Conservation (phyloP, 306 rosid species). For the Rubus parviflorus region DNA sequence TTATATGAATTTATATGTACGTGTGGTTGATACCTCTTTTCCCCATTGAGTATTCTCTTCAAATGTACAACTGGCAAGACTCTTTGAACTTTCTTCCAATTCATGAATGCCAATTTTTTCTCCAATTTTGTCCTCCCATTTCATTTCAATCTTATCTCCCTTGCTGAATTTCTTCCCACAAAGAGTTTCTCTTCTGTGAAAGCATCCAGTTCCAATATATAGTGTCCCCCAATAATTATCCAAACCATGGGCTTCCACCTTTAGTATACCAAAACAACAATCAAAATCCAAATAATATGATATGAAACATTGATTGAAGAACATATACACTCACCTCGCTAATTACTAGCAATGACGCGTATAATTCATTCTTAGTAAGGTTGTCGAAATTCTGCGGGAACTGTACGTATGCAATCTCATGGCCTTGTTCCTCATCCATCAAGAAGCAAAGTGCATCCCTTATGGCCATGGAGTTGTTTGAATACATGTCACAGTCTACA, state of each 20-base stretch:
- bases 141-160: conserved; percentile 24
- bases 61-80: conserved; percentile 53
- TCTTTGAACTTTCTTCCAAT: conserved; percentile 49
- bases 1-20: too few relatives aligned
- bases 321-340: conserved; percentile 30
- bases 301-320: not conserved
- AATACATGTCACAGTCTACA: conserved; percentile 84
- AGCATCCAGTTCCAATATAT: conserved; percentile 68
- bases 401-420: conserved; percentile 65
- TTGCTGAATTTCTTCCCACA: conserved; percentile 53
- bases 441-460: conserved; percentile 67
- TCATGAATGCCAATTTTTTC: conserved; percentile 25
- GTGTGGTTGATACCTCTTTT: conserved; percentile 40
- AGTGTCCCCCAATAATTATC: conserved; percentile 63
- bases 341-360: conserved; percentile 20
- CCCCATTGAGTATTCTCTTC: conserved; percentile 79
- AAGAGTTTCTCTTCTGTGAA: conserved; percentile 63
- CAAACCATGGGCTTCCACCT: conserved; percentile 54
- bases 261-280: not conserved
- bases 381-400: conserved; percentile 57
- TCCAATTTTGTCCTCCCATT: conserved; percentile 37
- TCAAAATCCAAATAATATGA: not conserved
- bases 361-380: conserved; percentile 59
- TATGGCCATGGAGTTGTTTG: conserved; percentile 59
- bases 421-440: conserved; percentile 72